Conservation (phyloP, 2,329 filamentous ascomycete genomes). For the Emergomyces pasteurianus region DNA sequence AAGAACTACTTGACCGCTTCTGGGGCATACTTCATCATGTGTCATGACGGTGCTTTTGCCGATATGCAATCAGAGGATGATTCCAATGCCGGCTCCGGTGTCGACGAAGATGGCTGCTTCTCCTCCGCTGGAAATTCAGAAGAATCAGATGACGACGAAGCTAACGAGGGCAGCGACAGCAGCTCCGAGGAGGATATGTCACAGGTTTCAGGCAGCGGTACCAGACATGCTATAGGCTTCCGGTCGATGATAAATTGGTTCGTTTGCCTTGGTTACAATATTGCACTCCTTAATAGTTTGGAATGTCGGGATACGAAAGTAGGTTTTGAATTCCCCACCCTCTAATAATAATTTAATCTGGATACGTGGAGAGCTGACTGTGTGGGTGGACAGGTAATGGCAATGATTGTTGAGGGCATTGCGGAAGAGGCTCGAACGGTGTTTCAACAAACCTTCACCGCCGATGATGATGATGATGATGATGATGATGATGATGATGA, state of each 20-base stretch:
- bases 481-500: background rate
- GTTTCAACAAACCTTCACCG: background rate
- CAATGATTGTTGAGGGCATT: constrained; percentile 33
- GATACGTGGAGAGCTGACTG: constrained; percentile 2
- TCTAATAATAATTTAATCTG: constrained; percentile 1
- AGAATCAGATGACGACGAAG: constrained; percentile 12
- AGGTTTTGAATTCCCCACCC: constrained; percentile 2
- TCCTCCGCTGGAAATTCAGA: constrained; percentile 10
- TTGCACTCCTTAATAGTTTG: constrained; percentile 52
- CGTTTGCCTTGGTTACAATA: constrained; percentile 44
- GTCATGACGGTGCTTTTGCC: constrained; percentile 45
- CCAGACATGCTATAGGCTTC: constrained; percentile 13
- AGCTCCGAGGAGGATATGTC: constrained; percentile 8
- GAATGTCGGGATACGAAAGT: constrained; percentile 55
- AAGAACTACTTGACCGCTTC: constrained; percentile 41
- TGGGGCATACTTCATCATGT: constrained; percentile 56
- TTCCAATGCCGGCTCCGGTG: constrained; percentile 6
- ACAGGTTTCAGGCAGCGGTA: background rate
- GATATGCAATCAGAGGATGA: constrained; percentile 2
- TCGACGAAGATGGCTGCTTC: constrained; percentile 10
- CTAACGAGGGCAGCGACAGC: constrained; percentile 9
- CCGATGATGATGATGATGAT: background rate
- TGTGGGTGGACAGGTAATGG: constrained; percentile 31
- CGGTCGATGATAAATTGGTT: constrained; percentile 45
- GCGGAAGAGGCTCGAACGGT: constrained; percentile 1